A percentile compares a stretch with the other conserved stretches of the same genome.
Evolutionary conservation across 2,329 filamentous ascomycete genomes (phyloP).

Genomic region (Diaporthe vaccinii): DNA sequence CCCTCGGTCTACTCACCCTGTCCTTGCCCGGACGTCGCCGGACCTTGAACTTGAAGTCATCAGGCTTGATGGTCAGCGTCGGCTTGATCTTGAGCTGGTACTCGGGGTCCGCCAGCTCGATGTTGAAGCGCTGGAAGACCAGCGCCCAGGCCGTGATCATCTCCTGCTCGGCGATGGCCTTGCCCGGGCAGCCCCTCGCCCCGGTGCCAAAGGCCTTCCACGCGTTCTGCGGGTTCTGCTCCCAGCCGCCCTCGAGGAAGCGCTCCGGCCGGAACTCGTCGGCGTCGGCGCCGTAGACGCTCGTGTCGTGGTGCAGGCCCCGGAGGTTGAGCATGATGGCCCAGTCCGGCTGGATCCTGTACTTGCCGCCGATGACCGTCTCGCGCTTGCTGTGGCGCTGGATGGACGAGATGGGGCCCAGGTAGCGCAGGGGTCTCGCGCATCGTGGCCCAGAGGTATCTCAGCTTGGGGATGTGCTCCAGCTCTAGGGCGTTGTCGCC

Average conservation of each 20-base stretch:
- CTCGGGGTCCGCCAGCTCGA: slow-evolving; percentile 56
- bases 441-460: slow-evolving; percentile 41
- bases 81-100: slow-evolving; percentile 59
- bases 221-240: slow-evolving; percentile 45
- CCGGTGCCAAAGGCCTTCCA: slow-evolving; percentile 61
- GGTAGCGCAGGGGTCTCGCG: slow-evolving; percentile 41
- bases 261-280: slow-evolving; percentile 43
- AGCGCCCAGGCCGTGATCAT: slow-evolving; percentile 56
- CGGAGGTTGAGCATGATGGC: slow-evolving; percentile 40
- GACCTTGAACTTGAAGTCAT: slow-evolving; percentile 43
- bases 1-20: background rate
- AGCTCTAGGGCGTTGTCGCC: slow-evolving; percentile 40
- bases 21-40: slow-evolving; percentile 42
- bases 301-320: slow-evolving; percentile 41
- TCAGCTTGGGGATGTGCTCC: slow-evolving; percentile 40
- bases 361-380: slow-evolving; percentile 41
- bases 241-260: slow-evolving; percentile 41
- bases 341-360: slow-evolving; percentile 39
- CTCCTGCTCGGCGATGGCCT: slow-evolving; percentile 60
- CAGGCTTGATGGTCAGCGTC: slow-evolving; percentile 60
- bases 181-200: slow-evolving; percentile 57
- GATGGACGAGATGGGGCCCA: slow-evolving; percentile 39
- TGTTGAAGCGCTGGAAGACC: slow-evolving; percentile 60
- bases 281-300: slow-evolving; percentile 41
- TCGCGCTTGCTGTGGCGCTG: slow-evolving; percentile 39